Percentiles rank a stretch among this genome's conserved stretches.
These are phyloP conservation scores for Podila epigama DNA, from an alignment of 192 early-diverging fungal species.

Conservation along the genomic window DNA sequence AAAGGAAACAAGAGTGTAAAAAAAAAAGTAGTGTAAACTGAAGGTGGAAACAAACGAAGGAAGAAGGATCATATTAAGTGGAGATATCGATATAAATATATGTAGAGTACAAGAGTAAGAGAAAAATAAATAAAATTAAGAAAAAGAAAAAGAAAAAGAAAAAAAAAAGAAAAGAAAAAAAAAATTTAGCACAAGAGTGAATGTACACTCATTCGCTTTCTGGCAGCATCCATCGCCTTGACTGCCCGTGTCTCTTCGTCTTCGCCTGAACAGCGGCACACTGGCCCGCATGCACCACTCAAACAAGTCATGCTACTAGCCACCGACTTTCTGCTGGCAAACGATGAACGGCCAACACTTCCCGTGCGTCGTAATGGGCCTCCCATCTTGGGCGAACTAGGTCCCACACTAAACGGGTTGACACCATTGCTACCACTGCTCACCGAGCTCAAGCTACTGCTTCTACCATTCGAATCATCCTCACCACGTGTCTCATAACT, in stretches of 20 bases:
- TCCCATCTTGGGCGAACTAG: slow-evolving; percentile 11
- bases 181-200: slow-evolving; percentile 32
- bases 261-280: slow-evolving; percentile 40
- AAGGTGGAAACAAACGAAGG: no score
- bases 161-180: background rate
- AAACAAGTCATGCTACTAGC: slow-evolving; percentile 19
- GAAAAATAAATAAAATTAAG: background rate
- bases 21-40: background rate
- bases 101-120: background rate
- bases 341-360: slow-evolving; percentile 30
- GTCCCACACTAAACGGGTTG: slow-evolving; percentile 33
- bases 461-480: background rate
- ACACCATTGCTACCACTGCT: slow-evolving; percentile 7
- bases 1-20: background rate
- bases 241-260: slow-evolving; percentile 43
- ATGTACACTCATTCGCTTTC: slow-evolving; percentile 47
- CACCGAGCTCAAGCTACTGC: no score
- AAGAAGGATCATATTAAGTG: no score
- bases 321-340: background rate
- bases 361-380: slow-evolving; percentile 14
- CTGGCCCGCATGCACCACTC: slow-evolving; percentile 38
- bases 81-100: no score
- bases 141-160: background rate
- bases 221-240: slow-evolving; percentile 47
- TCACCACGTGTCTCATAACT: background rate